Base-by-base conservation (phyloP, 129 eudicot species). In the Calendula officinalis region DNA sequence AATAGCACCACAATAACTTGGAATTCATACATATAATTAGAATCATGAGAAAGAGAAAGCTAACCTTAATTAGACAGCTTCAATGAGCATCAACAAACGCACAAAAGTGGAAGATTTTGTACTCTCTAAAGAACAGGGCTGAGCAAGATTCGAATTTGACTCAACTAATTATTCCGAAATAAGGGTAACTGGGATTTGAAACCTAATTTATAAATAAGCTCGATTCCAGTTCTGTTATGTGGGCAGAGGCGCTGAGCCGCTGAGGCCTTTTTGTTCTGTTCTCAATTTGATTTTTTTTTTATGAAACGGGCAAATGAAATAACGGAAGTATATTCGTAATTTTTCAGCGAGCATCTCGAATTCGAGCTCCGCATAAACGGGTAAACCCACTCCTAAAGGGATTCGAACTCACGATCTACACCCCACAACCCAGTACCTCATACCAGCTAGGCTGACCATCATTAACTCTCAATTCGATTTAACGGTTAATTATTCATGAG, bases 151-250 rank as follows among this genome's bases (percentile, higher is more conserved):
- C 54, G 66, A 36, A 16, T 7, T 61, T 27, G 69, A 71, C 36
- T 70, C 15, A 72, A 73, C 78, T 9, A 65, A 40, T 58, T 8
- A 27, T 48, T 60, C 78, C 67, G 32, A 4, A 56, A 64, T 60
- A 56, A 5, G 67, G 67, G 67, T 17, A 56, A 53, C 45, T 65
- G 37, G 16, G 46, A 73, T 57, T 73, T 66, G 65, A 56, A 49
- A 22, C 2, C 30, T 22, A 56, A 11, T n/a, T 32, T 22, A n/a
- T 27, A 12, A 13, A 4, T 0, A 33, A 36, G 5, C 10, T 17
- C 38, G 59, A 72, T 72, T 63, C 56, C 30, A 52, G 0, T 55
- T 47, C 11, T n/a, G 33, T 49, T 48, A 38, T 48, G 60, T 54
- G 14, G 52, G 42, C 43, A 56, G 73, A 33, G 45, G 63, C 32